Base-by-base conservation (phyloP, 768 basidiomycete species). In the Candolleomyces aberdarensis region DNA sequence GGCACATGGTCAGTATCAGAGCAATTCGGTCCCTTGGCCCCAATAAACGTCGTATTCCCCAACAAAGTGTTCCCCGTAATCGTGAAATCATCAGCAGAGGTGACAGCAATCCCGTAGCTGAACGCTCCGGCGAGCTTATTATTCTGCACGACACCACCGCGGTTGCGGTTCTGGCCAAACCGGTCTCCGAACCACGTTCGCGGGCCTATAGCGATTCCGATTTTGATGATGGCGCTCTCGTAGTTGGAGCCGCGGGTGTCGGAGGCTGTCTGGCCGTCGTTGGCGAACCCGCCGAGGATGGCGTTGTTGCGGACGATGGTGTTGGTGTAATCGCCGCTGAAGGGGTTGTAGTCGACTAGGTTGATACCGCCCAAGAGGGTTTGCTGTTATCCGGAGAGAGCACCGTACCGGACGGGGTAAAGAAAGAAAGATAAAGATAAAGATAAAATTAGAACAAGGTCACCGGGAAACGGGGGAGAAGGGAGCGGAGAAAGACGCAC, bases 151-250 rank as follows among this genome's bases (percentile, higher is more conserved):
- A 76, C 74, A 6, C 81, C 89, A 41, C 70, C 75, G 69, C 77
- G 82, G 66, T 83, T 78, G 61, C 86, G 85, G 58, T 81, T 82
- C 60, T 66, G 66, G 22, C 78, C 78, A 63, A 78, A 88, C 56
- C 71, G 67, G 63, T 81, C 73, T 3, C 85, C 87, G 61, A 91
- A 91, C 91, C 91, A 92, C 15, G 84, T 85, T 11, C 83, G 83
- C 9, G 91, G 88, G 9, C 91, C 91, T 15, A 92, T 81, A 31
- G 89, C 91, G 52, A 92, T 86, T n/a, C 87, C 91, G 66, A 92
- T 85, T 70, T 92, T 92, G 74, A 92, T 84, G 58, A 92, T 79
- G 13, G 82, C 85, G 64, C 84, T 78, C 19, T 85, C 71, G 9
- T 72, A 67, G 61, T 90, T 89, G n/a, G 69, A 71, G 11, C 89